A percentile compares a stretch with the other conserved stretches of the same genome.
These are phyloP conservation scores for Penicillium freii DNA, from an alignment of 2,329 filamentous ascomycete genomes.

Conservation along the genomic window DNA sequence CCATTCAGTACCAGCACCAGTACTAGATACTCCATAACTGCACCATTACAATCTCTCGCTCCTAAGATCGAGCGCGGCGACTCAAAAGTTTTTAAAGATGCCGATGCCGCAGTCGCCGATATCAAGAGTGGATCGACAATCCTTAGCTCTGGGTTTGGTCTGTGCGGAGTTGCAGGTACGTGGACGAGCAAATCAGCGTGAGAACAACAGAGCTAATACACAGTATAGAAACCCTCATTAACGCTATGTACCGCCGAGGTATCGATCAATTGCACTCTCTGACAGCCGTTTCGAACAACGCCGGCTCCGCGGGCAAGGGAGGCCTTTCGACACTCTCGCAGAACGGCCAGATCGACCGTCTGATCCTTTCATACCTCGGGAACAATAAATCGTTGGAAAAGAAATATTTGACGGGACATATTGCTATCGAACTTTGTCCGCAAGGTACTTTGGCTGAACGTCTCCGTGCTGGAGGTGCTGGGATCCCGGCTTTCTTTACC, in stretches of 20 bases:
- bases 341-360: constrained; percentile 67
- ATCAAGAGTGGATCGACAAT: constrained; percentile 68
- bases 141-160: constrained; percentile 76
- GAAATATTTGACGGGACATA: constrained; percentile 70
- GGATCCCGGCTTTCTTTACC: constrained; percentile 79
- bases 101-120: constrained; percentile 68
- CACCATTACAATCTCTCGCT: constrained; percentile 18
- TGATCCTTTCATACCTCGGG: constrained; percentile 73
- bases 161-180: constrained; percentile 70
- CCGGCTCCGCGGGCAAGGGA: constrained; percentile 65
- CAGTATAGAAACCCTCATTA: constrained; percentile 65
- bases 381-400: constrained; percentile 74
- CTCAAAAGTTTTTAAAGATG: constrained; percentile 45
- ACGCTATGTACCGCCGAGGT: constrained; percentile 61
- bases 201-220: neutral
- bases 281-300: constrained; percentile 79
- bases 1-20: neutral
- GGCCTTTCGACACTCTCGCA: constrained; percentile 68
- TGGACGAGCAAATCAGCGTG: neutral
- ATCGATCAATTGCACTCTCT: constrained; percentile 57
- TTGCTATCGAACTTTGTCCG: constrained; percentile 72
- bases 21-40: constrained; percentile 24
- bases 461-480: constrained; percentile 69
- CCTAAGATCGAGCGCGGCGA: constrained; percentile 32
- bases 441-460: constrained; percentile 58